Base-by-base conservation (phyloP, 1,139 yeast genomes). In the Pneumocystis wakefieldiae region DNA sequence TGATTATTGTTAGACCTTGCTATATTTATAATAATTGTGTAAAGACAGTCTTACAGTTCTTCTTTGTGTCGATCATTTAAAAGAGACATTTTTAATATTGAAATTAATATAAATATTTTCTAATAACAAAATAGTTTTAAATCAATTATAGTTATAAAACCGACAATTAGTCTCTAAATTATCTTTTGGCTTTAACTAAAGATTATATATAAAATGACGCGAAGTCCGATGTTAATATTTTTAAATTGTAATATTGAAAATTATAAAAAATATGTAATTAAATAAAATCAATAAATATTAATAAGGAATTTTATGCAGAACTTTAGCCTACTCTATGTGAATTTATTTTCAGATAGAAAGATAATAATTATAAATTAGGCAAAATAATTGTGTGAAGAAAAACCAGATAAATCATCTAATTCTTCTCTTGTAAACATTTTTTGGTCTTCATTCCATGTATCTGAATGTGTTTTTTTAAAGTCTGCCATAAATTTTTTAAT, bases 391-490 rank as follows among this genome's bases (percentile, higher is more conserved):
- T 88, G 87, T 87, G 96, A 86, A 58, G 91, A 76, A 2, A 92
- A 97, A 59, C 98, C 98, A 73, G 92, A 97, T 64, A 94, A 77
- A 73, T 90, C 96, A 70, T 90, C 95, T 62, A 90, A 78, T 73
- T 92, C 95, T 15, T 85, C 88, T 62, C 81, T 83, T 6, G 84
- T 82, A 73, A 94, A 94, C 7, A 83, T 83, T 69, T 79, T 79
- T 66, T 87, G 81, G 73, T 94, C 98, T 67, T 89, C 81, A 69
- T 87, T 95, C 99, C 99, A 94, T 0, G 97, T 89, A 71, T 94
- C 98, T 65, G 91, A 95, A 69, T 98, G 82, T 5, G 89, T 85
- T 76, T 90, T 91, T 73, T 91, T 92, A 75, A 92, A 94, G 67
- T 84, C 86, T 65, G 95, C 86, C 62, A 94, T 78, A 1, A 83